Percentiles rank a stretch among this genome's conserved stretches.
phyloP scores from a whole-genome alignment of 192 early-diverging fungal genomes.

The Podila clonocystis region DNA sequence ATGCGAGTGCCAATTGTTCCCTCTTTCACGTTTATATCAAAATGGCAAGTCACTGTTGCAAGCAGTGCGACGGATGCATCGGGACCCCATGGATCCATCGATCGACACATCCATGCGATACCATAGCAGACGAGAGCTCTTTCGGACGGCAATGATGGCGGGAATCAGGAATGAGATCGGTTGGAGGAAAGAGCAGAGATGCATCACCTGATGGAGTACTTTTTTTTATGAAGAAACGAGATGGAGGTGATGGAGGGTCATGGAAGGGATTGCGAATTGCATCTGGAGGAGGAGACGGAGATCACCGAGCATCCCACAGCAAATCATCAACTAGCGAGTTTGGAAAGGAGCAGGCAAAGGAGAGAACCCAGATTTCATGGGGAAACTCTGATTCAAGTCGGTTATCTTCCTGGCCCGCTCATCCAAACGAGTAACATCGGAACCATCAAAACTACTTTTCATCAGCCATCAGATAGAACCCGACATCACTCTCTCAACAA shows the following conservation, averaged over 20 bases:
- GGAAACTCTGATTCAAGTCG: slow-evolving; percentile 24
- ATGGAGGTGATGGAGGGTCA: too few relatives aligned
- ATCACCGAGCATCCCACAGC: background rate
- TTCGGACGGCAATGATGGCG: background rate
- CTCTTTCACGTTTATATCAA: slow-evolving; percentile 5
- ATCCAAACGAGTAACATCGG: too few relatives aligned
- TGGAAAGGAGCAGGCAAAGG: background rate
- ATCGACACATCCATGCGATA: background rate
- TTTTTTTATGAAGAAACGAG: too few relatives aligned
- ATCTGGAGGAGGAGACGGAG: too few relatives aligned
- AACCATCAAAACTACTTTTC: too few relatives aligned
- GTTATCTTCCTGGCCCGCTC: background rate
- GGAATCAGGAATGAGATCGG: background rate
- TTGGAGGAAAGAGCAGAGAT: too few relatives aligned
- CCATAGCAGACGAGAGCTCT: background rate
- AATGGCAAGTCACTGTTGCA: slow-evolving; percentile 1
- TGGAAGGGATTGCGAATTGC: too few relatives aligned
- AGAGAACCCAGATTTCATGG: slow-evolving; percentile 5
- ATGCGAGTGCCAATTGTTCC: background rate
- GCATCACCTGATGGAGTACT: too few relatives aligned
- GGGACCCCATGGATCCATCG: background rate
- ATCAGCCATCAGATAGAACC: too few relatives aligned
- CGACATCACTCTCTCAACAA: too few relatives aligned
- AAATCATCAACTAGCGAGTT: background rate
- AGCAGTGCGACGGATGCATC: background rate